phyloP scores from a whole-genome alignment of 345 rosid genomes.

The Lepidium didymum region DNA sequence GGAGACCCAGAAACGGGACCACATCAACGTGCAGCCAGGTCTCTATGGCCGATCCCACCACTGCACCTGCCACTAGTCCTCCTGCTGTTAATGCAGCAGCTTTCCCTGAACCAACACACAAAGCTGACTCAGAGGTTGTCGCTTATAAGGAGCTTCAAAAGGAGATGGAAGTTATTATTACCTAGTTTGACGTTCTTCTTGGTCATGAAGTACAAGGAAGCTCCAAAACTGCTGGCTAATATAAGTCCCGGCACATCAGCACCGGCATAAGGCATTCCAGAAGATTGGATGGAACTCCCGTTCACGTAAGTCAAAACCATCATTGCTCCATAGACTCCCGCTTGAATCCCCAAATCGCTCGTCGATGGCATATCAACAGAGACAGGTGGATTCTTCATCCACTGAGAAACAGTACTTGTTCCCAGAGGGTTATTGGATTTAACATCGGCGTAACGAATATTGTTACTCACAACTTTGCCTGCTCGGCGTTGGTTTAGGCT shows the following conservation, averaged over 20 bases:
- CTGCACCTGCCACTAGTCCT: conserved; percentile 94
- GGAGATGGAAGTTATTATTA: conserved; percentile 20
- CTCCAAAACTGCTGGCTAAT: conserved; percentile 81
- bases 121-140: background rate
- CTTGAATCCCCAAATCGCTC: conserved; percentile 65
- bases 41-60: conserved; percentile 85
- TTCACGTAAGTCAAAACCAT: conserved; percentile 75
- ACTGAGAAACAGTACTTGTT: conserved; percentile 54
- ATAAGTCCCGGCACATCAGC: conserved; percentile 85
- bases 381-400: conserved; percentile 68
- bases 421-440: conserved; percentile 46
- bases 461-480: conserved; percentile 73
- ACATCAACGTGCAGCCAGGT: conserved; percentile 94
- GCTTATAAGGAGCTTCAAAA: background rate
- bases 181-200: conserved; percentile 76
- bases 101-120: conserved; percentile 53
- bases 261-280: conserved; percentile 45
- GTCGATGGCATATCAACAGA: conserved; percentile 71
- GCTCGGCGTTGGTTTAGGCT: conserved; percentile 86
- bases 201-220: conserved; percentile 88
- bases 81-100: conserved; percentile 77
- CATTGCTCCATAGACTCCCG: conserved; percentile 88
- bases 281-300: conserved; percentile 46
- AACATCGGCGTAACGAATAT: conserved; percentile 87
- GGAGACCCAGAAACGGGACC: conserved; percentile 78